phyloP scores from a whole-genome alignment of 2,329 filamentous ascomycete genomes.

The Ascochyta koolunga region DNA sequence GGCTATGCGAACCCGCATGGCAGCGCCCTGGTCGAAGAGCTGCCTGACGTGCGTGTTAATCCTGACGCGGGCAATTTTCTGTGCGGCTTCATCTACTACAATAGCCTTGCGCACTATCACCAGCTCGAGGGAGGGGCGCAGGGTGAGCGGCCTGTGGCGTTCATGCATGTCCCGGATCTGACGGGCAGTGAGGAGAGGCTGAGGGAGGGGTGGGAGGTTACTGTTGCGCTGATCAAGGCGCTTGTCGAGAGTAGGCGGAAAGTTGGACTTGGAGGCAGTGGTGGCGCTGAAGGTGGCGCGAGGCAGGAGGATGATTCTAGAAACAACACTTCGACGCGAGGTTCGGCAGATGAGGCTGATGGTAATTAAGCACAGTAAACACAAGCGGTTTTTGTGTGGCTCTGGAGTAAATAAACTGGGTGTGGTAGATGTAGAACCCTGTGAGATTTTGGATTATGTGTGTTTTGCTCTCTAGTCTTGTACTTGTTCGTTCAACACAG shows the following conservation, averaged over 20 bases:
- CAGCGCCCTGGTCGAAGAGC: not conserved
- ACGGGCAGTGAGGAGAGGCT: conserved; percentile 33
- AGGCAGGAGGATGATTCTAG: conserved; percentile 4
- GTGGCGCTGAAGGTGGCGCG: not conserved
- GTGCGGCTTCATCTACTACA: conserved; percentile 48
- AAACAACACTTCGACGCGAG: not conserved
- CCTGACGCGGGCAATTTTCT: conserved; percentile 46
- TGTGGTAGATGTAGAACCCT: not conserved
- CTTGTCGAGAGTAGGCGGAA: conserved; percentile 39
- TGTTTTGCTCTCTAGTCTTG: not conserved
- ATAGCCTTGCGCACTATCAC: conserved; percentile 41
- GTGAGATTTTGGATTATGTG: not conserved
- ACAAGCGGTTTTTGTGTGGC: no score
- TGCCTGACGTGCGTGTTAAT: conserved; percentile 36
- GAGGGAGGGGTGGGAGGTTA: conserved; percentile 35
- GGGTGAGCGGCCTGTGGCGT: conserved; percentile 39
- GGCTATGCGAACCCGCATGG: conserved; percentile 8
- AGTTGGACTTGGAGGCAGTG: conserved; percentile 21
- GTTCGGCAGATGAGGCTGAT: not conserved
- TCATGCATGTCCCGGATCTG: conserved; percentile 46
- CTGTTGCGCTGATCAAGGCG: conserved; percentile 43
- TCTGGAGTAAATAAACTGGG: not conserved
- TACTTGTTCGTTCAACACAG: not conserved
- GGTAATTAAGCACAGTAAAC: no score
- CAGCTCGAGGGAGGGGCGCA: conserved; percentile 10